Base-by-base conservation (phyloP, 2,329 filamentous ascomycete species). In the Ciborinia camelliae region DNA sequence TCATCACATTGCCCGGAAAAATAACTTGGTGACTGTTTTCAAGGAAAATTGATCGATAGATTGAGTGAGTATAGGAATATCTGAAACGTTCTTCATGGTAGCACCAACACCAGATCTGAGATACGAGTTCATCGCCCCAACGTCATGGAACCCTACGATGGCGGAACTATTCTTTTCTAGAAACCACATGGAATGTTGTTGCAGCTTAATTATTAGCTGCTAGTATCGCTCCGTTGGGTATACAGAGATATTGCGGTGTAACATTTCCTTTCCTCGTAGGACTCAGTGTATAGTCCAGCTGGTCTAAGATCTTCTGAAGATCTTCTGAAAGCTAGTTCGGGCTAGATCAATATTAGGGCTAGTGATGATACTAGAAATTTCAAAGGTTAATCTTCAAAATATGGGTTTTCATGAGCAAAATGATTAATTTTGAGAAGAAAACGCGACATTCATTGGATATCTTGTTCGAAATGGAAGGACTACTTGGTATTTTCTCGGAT, bases 61-160 rank as follows among this genome's bases (percentile, higher is more conserved):
- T 26, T 1, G 4, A n/a, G n/a, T n/a, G 41, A 20, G 30, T 20
- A 4, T 4, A 35, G n/a, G 18, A 23, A 26, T 20, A 18, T 47
- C 28, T 26, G 55, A 35, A 58, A 47, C 55, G 28, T 23, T 26
- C 23, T 59, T 5, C n/a, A 47, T 47, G 2, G 30, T 23, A 47
- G 30, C 30, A 45, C n/a, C n/a, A n/a, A n/a, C n/a, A n/a, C 30
- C 41, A 59, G 55, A 59, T 59, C 30, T 20, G 14, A n/a, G n/a
- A n/a, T 37, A 32, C 28, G 30, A 59, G 28, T 37, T 47, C 28
- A 59, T 59, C 28, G 20, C 35, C 18, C 12, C 28, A 32, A 23
- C 23, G 26, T 45, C 39, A 45, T 20, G 14, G 12, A 58, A 23
- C 32, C n/a, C 39, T 28, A 45, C 28, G 23, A 35, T 12, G 28